Evolutionary conservation across 75 land plant genomes (phyloP).

Genomic region (Picea sitchensis): DNA sequence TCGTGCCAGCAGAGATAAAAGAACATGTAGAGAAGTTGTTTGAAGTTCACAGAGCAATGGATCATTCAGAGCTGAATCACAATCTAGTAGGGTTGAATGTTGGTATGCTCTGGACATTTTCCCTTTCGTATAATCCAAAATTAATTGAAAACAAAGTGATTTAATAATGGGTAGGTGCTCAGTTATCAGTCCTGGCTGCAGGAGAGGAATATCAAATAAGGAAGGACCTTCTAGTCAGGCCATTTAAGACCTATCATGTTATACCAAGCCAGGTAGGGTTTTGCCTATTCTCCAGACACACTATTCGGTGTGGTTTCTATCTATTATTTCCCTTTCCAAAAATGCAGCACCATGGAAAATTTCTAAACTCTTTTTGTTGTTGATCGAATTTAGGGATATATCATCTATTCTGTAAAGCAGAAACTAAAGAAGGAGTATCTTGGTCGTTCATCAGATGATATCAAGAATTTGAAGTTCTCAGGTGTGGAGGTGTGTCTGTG

Average conservation of each 20-base stretch:
- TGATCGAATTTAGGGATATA: conserved; percentile 66
- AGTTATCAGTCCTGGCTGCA: conserved; percentile 17
- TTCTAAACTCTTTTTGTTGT: conserved; percentile 3
- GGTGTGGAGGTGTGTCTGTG: conserved; percentile 81
- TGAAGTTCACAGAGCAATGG: conserved; percentile 79
- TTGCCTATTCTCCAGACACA: too few species aligned
- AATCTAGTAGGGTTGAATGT: conserved; percentile 78
- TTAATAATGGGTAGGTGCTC: background rate
- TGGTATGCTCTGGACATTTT: conserved; percentile 42
- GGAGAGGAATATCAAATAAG: conserved; percentile 82
- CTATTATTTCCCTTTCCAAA: background rate
- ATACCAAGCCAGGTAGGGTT: conserved; percentile 81
- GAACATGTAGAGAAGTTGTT: conserved; percentile 73
- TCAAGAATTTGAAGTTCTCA: conserved; percentile 72
- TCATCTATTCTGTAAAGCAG: conserved; percentile 84
- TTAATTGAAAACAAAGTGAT: background rate
- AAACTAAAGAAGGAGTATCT: conserved; percentile 89
- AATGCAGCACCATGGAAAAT: background rate
- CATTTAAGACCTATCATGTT: conserved; percentile 89
- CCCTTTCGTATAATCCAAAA: background rate
- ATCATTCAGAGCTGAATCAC: conserved; percentile 73
- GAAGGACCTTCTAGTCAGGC: conserved; percentile 66
- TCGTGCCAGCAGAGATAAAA: conserved; percentile 67
- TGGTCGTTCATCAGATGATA: conserved; percentile 77
- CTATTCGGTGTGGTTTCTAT: background rate